Evolutionary conservation across 1,284 basidiomycete genomes (phyloP).

Genomic region (Pyrrhoderma lamaoense): DNA sequence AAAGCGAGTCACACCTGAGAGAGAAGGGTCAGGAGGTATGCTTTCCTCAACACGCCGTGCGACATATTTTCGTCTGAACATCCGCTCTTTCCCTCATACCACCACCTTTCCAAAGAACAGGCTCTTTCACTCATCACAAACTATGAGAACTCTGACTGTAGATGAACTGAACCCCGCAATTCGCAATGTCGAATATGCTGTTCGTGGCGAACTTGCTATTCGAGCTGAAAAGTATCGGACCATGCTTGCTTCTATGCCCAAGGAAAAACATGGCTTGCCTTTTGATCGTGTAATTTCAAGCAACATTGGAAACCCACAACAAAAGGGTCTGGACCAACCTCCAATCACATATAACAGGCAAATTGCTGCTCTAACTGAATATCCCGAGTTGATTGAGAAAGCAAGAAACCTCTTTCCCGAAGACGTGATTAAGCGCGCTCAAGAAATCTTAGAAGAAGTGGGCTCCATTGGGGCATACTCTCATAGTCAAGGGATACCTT

Average conservation of each 20-base stretch:
- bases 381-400: conserved; percentile 77
- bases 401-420: conserved; percentile 77
- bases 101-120: not conserved
- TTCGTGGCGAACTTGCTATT: conserved; percentile 94
- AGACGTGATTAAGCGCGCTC: conserved; percentile 82
- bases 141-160: conserved; percentile 52
- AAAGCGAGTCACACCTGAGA: not conserved
- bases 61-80: not conserved
- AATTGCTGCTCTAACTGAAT: conserved; percentile 89
- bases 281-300: conserved; percentile 89
- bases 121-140: conserved; percentile 8
- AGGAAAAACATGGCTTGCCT: conserved; percentile 56
- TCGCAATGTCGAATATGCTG: conserved; percentile 90
- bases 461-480: conserved; percentile 96
- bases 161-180: conserved; percentile 78
- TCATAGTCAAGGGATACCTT: conserved; percentile 88
- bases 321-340: conserved; percentile 87
- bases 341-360: conserved; percentile 93
- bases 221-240: conserved; percentile 83
- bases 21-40: not conserved
- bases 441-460: conserved; percentile 77
- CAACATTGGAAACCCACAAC: conserved; percentile 98
- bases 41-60: not conserved
- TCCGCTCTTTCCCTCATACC: not conserved
- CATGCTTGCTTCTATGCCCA: conserved; percentile 41